Evolutionary conservation across 305 asterid genomes (phyloP).

Genomic region (Fraxinus xanthoxyloides): DNA sequence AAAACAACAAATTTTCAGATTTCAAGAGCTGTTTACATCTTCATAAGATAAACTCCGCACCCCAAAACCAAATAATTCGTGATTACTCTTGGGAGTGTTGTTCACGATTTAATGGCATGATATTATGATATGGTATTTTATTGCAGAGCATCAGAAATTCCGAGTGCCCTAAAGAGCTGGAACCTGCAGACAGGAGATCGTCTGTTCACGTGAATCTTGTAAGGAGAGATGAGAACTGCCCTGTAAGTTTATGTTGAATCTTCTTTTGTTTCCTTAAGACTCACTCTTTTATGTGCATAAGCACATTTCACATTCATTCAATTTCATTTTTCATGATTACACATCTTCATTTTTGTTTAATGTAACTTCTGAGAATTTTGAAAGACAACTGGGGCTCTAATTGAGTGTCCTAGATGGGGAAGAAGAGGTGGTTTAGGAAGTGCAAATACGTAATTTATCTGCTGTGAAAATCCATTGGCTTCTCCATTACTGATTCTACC

Average conservation of each 20-base stretch:
- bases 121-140: constrained; percentile 6
- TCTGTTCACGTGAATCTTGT: constrained; percentile 72
- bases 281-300: neutral
- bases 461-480: neutral
- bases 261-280: neutral
- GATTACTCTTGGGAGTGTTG: neutral
- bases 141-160: constrained; percentile 77
- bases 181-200: constrained; percentile 66
- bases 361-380: neutral
- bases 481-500: neutral
- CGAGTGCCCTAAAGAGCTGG: constrained; percentile 90
- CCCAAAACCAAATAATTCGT: neutral
- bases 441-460: neutral
- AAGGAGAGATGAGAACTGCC: constrained; percentile 73
- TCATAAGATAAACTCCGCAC: neutral
- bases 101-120: constrained; percentile 11
- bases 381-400: neutral
- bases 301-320: neutral
- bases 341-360: constrained; percentile 6
- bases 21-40: neutral
- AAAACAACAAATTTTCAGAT: neutral
- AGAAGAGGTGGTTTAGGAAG: neutral
- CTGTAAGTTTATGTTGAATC: constrained; percentile 49
- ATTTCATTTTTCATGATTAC: neutral
- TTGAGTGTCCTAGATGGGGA: neutral